A percentile compares a stretch with the other conserved stretches of the same genome.
Conservation (phyloP, 169 alveolate genomes). For the Plasmodium adleri region DNA sequence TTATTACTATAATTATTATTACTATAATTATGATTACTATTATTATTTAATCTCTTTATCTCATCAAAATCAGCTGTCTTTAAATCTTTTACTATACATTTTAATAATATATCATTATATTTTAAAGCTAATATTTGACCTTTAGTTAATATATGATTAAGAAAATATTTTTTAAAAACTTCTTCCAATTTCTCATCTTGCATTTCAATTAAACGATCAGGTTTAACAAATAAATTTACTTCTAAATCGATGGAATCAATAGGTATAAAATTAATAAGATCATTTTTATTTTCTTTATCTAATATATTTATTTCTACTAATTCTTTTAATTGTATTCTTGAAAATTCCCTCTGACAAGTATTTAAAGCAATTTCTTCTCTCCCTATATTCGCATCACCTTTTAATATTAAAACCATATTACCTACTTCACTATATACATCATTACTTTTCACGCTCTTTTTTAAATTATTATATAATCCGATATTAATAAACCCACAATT, state of each 20-base stretch:
- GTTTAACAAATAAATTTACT: constrained; percentile 76
- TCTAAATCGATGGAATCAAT: constrained; percentile 79
- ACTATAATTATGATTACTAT: background rate
- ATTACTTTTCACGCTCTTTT: constrained; percentile 32
- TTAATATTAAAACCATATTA: constrained; percentile 77
- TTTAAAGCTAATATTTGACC: constrained; percentile 79
- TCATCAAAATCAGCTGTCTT: constrained; percentile 69
- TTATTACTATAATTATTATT: background rate
- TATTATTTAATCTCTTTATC: constrained; percentile 26
- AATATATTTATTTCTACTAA: constrained; percentile 62
- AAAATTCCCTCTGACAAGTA: constrained; percentile 80
- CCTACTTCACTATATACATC: constrained; percentile 57
- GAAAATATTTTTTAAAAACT: constrained; percentile 53
- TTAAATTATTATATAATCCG: constrained; percentile 58
- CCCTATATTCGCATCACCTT: constrained; percentile 77
- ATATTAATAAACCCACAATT: constrained; percentile 77
- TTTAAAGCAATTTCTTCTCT: constrained; percentile 80
- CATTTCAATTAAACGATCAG: constrained; percentile 75
- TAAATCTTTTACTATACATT: constrained; percentile 75
- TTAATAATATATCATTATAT: constrained; percentile 74
- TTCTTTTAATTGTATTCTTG: constrained; percentile 78
- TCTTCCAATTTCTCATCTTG: constrained; percentile 70
- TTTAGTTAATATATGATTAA: constrained; percentile 76
- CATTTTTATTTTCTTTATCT: constrained; percentile 70
- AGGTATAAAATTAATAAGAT: constrained; percentile 70